phyloP scores from a whole-genome alignment of 495 filamentous ascomycete genomes.

The Usnea hakonensis region DNA sequence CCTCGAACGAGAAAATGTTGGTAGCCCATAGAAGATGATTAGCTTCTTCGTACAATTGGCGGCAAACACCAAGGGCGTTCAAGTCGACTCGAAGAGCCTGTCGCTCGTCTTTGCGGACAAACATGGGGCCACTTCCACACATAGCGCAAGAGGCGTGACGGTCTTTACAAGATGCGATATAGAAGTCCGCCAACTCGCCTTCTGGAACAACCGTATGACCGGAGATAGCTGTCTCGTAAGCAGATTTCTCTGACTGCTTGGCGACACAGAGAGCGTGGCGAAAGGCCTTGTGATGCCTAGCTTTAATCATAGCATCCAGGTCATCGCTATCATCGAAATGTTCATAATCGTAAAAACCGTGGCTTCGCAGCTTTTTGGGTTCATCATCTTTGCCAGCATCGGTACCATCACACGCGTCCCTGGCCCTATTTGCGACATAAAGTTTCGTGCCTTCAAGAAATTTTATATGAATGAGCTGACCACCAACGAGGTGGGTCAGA shows the following conservation, averaged over 20 bases:
- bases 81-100: not conserved
- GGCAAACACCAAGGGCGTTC: conserved; percentile 12
- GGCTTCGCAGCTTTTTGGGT: not conserved
- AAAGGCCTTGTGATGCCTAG: not conserved
- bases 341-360: not conserved
- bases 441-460: not conserved
- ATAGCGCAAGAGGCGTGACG: not conserved
- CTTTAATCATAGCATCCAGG: too few relatives aligned
- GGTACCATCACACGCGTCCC: not conserved
- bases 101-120: not conserved
- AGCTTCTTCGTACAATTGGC: conserved; percentile 12
- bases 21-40: conserved; percentile 14
- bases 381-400: not conserved
- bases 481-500: conserved; percentile 8
- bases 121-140: not conserved
- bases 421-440: not conserved
- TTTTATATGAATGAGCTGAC: conserved; percentile 14
- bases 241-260: not conserved
- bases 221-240: not conserved
- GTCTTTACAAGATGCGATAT: not conserved
- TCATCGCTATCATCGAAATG: not conserved
- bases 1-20: conserved; percentile 17
- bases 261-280: conserved; percentile 3
- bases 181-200: not conserved
- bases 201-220: not conserved